A percentile compares a stretch with the other conserved stretches of the same genome.
These are phyloP conservation scores for Leishmania major DNA, from an alignment of 208 protist genomes.

Conservation along the genomic window DNA sequence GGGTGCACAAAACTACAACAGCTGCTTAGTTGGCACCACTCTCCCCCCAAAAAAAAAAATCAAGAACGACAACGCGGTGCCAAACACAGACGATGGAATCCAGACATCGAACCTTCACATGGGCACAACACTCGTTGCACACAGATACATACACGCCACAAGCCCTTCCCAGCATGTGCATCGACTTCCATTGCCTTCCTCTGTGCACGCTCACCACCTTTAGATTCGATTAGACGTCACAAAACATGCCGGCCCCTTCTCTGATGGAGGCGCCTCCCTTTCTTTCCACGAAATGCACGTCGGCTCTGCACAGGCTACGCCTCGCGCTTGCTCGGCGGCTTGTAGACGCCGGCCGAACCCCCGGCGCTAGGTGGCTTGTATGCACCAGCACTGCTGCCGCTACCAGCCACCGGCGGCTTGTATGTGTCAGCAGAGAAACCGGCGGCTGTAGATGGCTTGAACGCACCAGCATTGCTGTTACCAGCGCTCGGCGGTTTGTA, in stretches of 20 bases:
- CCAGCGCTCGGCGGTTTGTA: slow-evolving; percentile 19
- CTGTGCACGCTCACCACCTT: not conserved
- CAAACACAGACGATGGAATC: not conserved
- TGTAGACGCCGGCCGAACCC: slow-evolving; percentile 8
- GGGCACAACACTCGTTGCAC: not conserved
- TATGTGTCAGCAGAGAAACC: not conserved
- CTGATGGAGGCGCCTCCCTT: not conserved
- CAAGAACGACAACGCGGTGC: not conserved
- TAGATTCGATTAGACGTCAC: not conserved
- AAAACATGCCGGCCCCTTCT: too few relatives aligned
- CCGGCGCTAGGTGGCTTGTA: slow-evolving; percentile 13
- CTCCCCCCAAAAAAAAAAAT: too few relatives aligned
- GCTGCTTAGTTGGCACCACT: too few relatives aligned
- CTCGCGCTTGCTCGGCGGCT: slow-evolving; percentile 37
- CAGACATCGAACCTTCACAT: not conserved
- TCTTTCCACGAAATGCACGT: not conserved
- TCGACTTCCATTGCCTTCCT: not conserved
- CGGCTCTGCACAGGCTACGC: not conserved
- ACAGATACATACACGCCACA: not conserved
- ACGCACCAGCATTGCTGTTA: slow-evolving; percentile 13
- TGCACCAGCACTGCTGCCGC: slow-evolving; percentile 24
- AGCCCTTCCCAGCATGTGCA: not conserved
- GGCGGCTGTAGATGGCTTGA: slow-evolving; percentile 5
- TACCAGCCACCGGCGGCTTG: slow-evolving; percentile 17
- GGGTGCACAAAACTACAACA: not conserved